phyloP scores from a whole-genome alignment of 352 stramenopile genomes.

The Pythium diclinum region DNA sequence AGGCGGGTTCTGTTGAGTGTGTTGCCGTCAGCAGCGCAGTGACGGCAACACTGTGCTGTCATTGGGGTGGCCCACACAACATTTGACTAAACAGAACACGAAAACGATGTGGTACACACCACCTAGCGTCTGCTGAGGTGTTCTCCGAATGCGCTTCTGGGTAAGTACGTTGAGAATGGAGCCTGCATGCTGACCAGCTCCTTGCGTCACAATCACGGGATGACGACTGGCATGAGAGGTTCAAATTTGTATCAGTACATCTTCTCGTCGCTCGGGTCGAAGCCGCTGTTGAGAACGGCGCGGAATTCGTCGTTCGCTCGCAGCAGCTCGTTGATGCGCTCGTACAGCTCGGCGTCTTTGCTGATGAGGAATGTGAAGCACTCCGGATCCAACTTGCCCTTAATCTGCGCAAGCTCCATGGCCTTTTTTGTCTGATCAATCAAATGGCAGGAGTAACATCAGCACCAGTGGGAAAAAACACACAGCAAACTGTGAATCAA shows the following conservation, averaged over 20 bases:
- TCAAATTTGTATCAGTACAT: slow-evolving; percentile 60
- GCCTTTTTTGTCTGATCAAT: slow-evolving; percentile 74
- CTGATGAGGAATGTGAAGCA: slow-evolving; percentile 89
- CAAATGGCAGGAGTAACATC: not conserved
- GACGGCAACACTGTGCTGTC: not conserved
- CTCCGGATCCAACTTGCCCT: slow-evolving; percentile 84
- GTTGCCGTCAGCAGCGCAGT: not conserved
- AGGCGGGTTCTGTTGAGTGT: not conserved
- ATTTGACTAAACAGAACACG: not conserved
- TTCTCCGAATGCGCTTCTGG: too few relatives aligned
- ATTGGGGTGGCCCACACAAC: not conserved
- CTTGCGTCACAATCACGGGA: too few relatives aligned
- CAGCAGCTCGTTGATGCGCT: slow-evolving; percentile 78
- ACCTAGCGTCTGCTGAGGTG: not conserved
- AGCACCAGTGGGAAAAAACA: not conserved
- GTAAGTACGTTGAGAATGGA: not conserved
- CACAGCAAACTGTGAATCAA: not conserved
- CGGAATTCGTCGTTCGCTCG: slow-evolving; percentile 86
- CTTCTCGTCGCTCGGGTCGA: slow-evolving; percentile 86
- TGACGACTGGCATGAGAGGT: not conserved
- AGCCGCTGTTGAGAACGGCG: slow-evolving; percentile 83
- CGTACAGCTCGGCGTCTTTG: slow-evolving; percentile 79
- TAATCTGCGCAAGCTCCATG: slow-evolving; percentile 75
- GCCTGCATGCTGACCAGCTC: not conserved
- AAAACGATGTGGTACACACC: slow-evolving; percentile 13